Evolutionary conservation across 1,139 yeast genomes (phyloP).

Genomic region (Dujonia santamariae): DNA sequence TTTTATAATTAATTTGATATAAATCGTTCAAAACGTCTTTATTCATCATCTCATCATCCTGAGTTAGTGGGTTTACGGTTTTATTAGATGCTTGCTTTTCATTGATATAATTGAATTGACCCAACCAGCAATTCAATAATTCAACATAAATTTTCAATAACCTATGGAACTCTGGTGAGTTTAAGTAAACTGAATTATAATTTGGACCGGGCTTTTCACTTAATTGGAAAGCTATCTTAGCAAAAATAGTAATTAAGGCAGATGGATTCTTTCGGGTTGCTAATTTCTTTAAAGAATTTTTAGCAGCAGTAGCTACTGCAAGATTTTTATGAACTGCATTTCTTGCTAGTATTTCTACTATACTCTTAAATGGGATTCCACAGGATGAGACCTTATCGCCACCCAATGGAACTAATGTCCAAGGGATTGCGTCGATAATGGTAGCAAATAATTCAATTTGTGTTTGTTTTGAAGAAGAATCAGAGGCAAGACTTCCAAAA

Average conservation of each 20-base stretch:
- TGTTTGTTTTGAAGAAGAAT: slow-evolving; percentile 30
- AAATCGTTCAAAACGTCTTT: slow-evolving; percentile 42
- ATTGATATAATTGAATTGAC: slow-evolving; percentile 39
- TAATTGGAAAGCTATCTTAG: slow-evolving; percentile 76
- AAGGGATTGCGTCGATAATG: slow-evolving; percentile 66
- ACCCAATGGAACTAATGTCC: slow-evolving; percentile 49
- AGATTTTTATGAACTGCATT: slow-evolving; percentile 69
- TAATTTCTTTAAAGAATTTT: slow-evolving; percentile 58
- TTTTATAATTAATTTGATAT: slow-evolving; percentile 41
- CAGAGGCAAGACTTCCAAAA: slow-evolving; percentile 47
- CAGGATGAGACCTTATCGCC: slow-evolving; percentile 29
- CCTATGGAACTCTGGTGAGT: slow-evolving; percentile 55
- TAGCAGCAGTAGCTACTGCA: slow-evolving; percentile 60
- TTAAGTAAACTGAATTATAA: slow-evolving; percentile 53
- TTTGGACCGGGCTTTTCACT: slow-evolving; percentile 58
- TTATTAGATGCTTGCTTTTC: slow-evolving; percentile 28
- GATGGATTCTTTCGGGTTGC: slow-evolving; percentile 74
- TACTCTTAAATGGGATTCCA: slow-evolving; percentile 54
- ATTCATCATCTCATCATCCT: slow-evolving; percentile 39
- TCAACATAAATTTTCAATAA: slow-evolving; percentile 73
- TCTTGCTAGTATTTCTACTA: slow-evolving; percentile 72
- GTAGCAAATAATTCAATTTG: slow-evolving; percentile 67
- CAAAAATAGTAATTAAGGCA: slow-evolving; percentile 66
- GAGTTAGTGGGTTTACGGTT: slow-evolving; percentile 13
- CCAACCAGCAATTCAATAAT: slow-evolving; percentile 76